These are phyloP conservation scores for Linum usitatissimum DNA, from an alignment of 345 rosid species.

Conservation along the genomic window DNA sequence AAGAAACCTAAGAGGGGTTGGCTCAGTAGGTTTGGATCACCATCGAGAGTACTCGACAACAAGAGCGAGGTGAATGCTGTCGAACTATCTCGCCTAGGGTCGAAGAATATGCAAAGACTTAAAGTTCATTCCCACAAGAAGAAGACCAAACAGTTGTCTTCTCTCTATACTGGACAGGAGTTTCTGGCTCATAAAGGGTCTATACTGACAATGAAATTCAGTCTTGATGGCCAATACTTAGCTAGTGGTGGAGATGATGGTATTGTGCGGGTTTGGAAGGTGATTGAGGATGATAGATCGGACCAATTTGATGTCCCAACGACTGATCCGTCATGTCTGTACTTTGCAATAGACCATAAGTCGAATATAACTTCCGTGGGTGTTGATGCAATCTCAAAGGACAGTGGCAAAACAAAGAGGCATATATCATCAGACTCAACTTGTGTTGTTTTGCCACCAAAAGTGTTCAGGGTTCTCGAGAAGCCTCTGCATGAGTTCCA, in stretches of 20 bases:
- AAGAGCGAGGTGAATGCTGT: conserved; percentile 18
- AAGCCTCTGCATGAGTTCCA: conserved; percentile 58
- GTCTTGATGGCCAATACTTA: conserved; percentile 54
- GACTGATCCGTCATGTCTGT: conserved; percentile 38
- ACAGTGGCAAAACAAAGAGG: conserved; percentile 30
- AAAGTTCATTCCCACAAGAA: conserved; percentile 41
- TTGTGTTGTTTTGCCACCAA: conserved; percentile 58
- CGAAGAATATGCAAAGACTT: conserved; percentile 27
- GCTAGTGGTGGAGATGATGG: conserved; percentile 75
- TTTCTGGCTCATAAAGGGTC: conserved; percentile 63
- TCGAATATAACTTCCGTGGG: conserved; percentile 39
- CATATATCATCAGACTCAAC: conserved; percentile 40
- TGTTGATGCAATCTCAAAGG: conserved; percentile 22
- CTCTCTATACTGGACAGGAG: conserved; percentile 58
- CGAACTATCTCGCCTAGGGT: conserved; percentile 18
- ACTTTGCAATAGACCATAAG: conserved; percentile 39
- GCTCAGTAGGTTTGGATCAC: conserved; percentile 41
- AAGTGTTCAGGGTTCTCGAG: conserved; percentile 44
- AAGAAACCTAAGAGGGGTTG: conserved; percentile 34
- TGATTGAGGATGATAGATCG: conserved; percentile 43
- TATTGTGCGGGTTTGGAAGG: conserved; percentile 62
- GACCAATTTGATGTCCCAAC: conserved; percentile 32
- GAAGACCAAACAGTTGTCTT: conserved; percentile 52
- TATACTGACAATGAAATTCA: conserved; percentile 63
- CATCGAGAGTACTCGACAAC: conserved; percentile 25